Conservation (phyloP, 2,329 filamentous ascomycete species). For the Penicillium sp. region DNA sequence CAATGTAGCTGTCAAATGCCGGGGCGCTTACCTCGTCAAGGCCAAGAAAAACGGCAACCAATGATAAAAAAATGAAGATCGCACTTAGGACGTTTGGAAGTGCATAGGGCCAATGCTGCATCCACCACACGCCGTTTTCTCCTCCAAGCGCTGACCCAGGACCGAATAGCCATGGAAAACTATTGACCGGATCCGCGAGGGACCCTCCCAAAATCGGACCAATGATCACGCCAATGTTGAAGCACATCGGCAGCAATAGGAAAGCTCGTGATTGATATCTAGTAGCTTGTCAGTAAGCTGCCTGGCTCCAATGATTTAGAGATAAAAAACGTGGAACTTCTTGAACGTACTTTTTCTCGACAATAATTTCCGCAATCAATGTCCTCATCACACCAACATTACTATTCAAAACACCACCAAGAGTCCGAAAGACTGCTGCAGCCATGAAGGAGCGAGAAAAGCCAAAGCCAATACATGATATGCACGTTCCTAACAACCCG, state of each 20-base stretch:
- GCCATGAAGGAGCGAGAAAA: constrained; percentile 66
- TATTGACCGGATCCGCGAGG: constrained; percentile 67
- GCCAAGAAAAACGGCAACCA: constrained; percentile 62
- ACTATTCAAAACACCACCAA: constrained; percentile 72
- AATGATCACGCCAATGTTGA: constrained; percentile 68
- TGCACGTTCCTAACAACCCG: constrained; percentile 70
- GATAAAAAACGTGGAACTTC: too few relatives aligned
- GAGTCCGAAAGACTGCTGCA: constrained; percentile 67
- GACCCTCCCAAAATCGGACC: constrained; percentile 66
- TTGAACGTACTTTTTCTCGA: constrained; percentile 65
- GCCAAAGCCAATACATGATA: constrained; percentile 70
- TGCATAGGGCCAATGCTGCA: constrained; percentile 68
- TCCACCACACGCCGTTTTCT: constrained; percentile 64
- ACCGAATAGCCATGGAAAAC: constrained; percentile 67
- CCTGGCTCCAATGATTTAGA: too few relatives aligned
- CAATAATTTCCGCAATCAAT: constrained; percentile 73
- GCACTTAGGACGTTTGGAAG: constrained; percentile 71
- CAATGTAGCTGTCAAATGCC: neutral
- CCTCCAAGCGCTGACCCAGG: constrained; percentile 61
- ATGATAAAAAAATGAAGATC: constrained; percentile 60
- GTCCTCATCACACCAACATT: constrained; percentile 77
- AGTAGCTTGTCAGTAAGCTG: constrained; percentile 1
- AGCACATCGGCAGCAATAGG: constrained; percentile 67
- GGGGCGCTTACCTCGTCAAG: constrained; percentile 63
- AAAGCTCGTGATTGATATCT: constrained; percentile 59